Percentiles rank a stretch among this genome's conserved stretches.
Conservation (phyloP, 2,329 filamentous ascomycete species). For the Tolypocladium album region DNA sequence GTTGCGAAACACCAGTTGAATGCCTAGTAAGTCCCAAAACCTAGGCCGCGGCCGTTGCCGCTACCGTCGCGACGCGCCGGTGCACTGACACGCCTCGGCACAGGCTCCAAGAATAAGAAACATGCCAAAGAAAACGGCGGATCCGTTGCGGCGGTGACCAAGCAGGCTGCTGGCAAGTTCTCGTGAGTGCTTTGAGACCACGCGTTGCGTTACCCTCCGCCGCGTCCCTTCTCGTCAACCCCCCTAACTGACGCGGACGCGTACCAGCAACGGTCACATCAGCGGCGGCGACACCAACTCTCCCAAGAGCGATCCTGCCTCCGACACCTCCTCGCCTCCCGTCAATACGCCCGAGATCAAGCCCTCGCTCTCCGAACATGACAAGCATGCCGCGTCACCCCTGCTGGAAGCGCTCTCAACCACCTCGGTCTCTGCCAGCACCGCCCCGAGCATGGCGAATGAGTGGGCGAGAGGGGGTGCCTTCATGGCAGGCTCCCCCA, state of each 20-base stretch:
- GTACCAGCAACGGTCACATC: conserved; percentile 8
- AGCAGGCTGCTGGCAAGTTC: conserved; percentile 40
- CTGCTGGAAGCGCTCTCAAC: conserved; percentile 37
- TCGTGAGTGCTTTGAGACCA: conserved; percentile 26
- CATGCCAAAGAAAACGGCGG: conserved; percentile 43
- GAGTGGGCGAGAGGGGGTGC: conserved; percentile 31
- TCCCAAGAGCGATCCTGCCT: conserved; percentile 24
- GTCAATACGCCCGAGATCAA: conserved; percentile 35
- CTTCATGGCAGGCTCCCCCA: conserved; percentile 36
- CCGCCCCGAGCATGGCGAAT: conserved; percentile 33
- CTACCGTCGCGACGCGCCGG: conserved; percentile 4
- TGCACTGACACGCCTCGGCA: conserved; percentile 10
- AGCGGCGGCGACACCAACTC: conserved; percentile 19
- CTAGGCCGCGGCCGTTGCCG: not conserved
- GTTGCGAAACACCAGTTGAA: not conserved
- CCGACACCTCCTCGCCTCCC: conserved; percentile 33
- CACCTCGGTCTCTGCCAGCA: conserved; percentile 37
- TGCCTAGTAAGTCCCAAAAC: not conserved
- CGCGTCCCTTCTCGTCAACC: conserved; percentile 16
- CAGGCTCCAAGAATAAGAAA: conserved; percentile 41
- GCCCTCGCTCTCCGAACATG: conserved; percentile 30
- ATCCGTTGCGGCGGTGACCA: conserved; percentile 42
- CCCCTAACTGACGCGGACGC: conserved; percentile 11
- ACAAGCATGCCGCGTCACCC: conserved; percentile 31
- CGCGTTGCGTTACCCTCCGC: conserved; percentile 4